phyloP scores from a whole-genome alignment of 75 land plant species.

The Sequoia sempervirens region DNA sequence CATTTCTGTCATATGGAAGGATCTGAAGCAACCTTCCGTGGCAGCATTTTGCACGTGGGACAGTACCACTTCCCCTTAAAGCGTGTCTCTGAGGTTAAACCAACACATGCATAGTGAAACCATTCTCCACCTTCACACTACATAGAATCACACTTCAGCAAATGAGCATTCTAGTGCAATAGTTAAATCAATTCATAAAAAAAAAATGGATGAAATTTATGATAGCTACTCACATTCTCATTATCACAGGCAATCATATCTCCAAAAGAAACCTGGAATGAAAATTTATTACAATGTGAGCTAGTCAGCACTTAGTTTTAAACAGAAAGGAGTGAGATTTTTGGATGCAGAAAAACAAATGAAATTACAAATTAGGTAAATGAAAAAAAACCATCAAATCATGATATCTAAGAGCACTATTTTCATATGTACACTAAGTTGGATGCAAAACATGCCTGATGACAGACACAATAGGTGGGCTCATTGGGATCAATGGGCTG shows the following conservation, averaged over 20 bases:
- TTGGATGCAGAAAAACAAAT: neutral
- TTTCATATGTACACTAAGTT: neutral
- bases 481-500: constrained; percentile 99
- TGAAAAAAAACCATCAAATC: neutral
- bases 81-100: constrained; percentile 90
- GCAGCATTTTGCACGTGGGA: constrained; percentile 61
- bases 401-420: neutral
- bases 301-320: neutral
- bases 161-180: neutral
- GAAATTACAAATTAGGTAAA: neutral
- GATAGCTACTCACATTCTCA: constrained; percentile 64
- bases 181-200: neutral
- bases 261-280: constrained; percentile 88
- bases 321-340: neutral
- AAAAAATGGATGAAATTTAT: neutral
- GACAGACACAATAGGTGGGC: constrained; percentile 94
- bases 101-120: constrained; percentile 98
- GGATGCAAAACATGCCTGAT: constrained; percentile 57
- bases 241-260: constrained; percentile 99
- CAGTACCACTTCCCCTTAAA: constrained; percentile 98
- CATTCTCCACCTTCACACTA: constrained; percentile 99
- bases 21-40: constrained; percentile 16
- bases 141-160: neutral
- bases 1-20: constrained; percentile 18
- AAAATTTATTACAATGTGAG: constrained; percentile 7